Base-by-base conservation (phyloP, 225 moss, liverwort and hornwort genomes). In the Thuidium tamariscinum region DNA sequence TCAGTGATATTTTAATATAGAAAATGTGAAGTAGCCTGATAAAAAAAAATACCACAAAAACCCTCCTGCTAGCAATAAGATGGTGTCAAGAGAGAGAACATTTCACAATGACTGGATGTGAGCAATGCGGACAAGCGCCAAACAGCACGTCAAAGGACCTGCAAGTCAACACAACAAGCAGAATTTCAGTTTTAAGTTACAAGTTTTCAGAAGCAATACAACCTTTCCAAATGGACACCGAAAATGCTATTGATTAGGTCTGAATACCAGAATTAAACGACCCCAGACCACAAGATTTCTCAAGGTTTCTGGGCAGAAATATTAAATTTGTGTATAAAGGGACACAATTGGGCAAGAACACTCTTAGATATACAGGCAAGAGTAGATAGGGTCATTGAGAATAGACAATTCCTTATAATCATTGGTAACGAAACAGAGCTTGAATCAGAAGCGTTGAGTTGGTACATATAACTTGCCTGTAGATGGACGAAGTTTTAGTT, bases 71-170 rank as follows among this genome's bases (percentile, higher is more conserved):
- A 44, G 48, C 23, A 61, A 62, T 13, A 60, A 36, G 42, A 55
- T 25, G 11, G 51, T 76, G 55, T 91, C 83, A 91, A 71, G 88
- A 75, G 74, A 91, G 59, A 48, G 88, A 79, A 76, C 92, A 92
- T 67, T 95, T 96, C 46, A 96, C 94, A 88, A 95, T 94, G 34
- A 95, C 86, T 44, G 96, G 95, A 87, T 96, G 95, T 59, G 96
- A 96, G 91, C 96, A 96, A 76, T 95, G 94, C 29, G 96, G 96
- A 82, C 96, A 96, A 81, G 94, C 89, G 26, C 96, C 96, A 82
- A 96, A 96, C 20, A 95, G 81, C 61, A 96, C 96, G 68, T 96
- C 93, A 59, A 96, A 96, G 54, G 96, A 96, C 88, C 96, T 96
- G 92, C 89, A 70, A 84, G 23, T 74, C 66, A 79, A 79, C 67